A percentile compares a stretch with the other conserved stretches of the same genome.
Conservation (phyloP, 2,329 filamentous ascomycete genomes). For the Dothideomycetidae sp. region DNA sequence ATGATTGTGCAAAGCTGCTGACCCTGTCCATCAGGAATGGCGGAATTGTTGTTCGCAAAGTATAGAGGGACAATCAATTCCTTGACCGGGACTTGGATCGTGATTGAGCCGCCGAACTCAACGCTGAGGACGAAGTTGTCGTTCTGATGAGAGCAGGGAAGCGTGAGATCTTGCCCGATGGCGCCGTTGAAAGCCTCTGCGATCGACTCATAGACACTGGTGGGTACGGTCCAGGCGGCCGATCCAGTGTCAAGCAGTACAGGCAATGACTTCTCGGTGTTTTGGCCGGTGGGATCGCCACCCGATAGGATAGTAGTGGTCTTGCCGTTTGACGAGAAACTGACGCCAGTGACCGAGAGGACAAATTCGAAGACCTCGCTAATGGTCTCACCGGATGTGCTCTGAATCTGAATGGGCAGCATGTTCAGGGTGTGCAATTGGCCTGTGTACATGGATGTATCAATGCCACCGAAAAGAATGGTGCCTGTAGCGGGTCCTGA, state of each 20-base stretch:
- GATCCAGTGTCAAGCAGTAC: conserved; percentile 23
- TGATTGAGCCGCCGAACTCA: conserved; percentile 18
- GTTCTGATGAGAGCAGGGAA: conserved; percentile 16
- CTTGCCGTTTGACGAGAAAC: conserved; percentile 13
- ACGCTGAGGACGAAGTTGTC: conserved; percentile 17
- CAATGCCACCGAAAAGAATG: conserved; percentile 24
- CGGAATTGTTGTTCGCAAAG: conserved; percentile 15
- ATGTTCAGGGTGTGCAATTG: conserved; percentile 20
- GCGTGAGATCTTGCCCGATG: conserved; percentile 11
- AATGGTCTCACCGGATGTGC: neutral
- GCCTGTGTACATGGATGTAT: conserved; percentile 20
- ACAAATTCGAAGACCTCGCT: conserved; percentile 17
- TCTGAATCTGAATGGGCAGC: conserved; percentile 12
- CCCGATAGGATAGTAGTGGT: conserved; percentile 14
- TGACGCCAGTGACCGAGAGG: conserved; percentile 18
- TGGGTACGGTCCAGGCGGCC: conserved; percentile 18
- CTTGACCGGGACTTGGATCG: conserved; percentile 17
- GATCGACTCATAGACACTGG: conserved; percentile 15
- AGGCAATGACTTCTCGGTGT: conserved; percentile 10
- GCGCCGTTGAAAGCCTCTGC: conserved; percentile 15
- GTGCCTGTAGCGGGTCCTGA: conserved; percentile 15
- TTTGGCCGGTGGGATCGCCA: conserved; percentile 11
- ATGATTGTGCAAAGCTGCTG: conserved; percentile 18
- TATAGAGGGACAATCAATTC: conserved; percentile 20
- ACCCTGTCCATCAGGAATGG: conserved; percentile 11